Percentiles rank a stretch among this genome's conserved stretches.
Conservation (phyloP, 352 stramenopile genomes). For the Plasmopara halstedii region DNA sequence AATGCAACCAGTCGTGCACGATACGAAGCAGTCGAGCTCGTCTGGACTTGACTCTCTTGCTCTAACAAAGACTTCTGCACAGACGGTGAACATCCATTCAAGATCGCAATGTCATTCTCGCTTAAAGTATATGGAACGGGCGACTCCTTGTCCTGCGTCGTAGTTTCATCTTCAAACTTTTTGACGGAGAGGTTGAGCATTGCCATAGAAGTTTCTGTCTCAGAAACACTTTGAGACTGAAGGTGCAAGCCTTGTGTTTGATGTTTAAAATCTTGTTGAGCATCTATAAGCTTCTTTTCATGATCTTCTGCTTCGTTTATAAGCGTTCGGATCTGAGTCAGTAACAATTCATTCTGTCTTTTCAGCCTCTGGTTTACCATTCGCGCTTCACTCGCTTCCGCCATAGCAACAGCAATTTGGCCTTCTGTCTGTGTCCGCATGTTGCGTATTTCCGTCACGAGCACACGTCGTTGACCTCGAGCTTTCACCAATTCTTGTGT, state of each 20-base stretch:
- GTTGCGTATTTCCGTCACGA: slow-evolving; percentile 73
- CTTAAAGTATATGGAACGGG: slow-evolving; percentile 55
- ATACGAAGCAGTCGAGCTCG: slow-evolving; percentile 21
- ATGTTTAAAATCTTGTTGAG: slow-evolving; percentile 16
- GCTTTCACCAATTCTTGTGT: slow-evolving; percentile 73
- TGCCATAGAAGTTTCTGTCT: slow-evolving; percentile 3
- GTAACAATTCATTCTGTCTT: slow-evolving; percentile 72
- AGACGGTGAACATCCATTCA: slow-evolving; percentile 40
- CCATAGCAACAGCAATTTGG: slow-evolving; percentile 74
- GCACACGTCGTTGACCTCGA: slow-evolving; percentile 65
- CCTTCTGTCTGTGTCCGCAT: slow-evolving; percentile 67
- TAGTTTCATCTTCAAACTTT: slow-evolving; percentile 2
- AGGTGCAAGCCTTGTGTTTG: too few species aligned
- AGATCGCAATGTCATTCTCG: slow-evolving; percentile 56
- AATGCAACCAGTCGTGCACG: slow-evolving; percentile 48
- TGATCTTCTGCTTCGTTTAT: slow-evolving; percentile 49
- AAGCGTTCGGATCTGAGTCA: slow-evolving; percentile 71
- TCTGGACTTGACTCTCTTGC: slow-evolving; percentile 5
- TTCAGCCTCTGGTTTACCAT: slow-evolving; percentile 82
- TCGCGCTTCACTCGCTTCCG: slow-evolving; percentile 74
- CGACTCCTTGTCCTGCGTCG: slow-evolving; percentile 12
- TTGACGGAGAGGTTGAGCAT: slow-evolving; percentile 15
- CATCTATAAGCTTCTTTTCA: slow-evolving; percentile 28
- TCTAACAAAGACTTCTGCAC: slow-evolving; percentile 1
- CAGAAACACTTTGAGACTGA: too few species aligned